Conservation (phyloP, 2,329 filamentous ascomycete species). For the Scytalidium lignicola region DNA sequence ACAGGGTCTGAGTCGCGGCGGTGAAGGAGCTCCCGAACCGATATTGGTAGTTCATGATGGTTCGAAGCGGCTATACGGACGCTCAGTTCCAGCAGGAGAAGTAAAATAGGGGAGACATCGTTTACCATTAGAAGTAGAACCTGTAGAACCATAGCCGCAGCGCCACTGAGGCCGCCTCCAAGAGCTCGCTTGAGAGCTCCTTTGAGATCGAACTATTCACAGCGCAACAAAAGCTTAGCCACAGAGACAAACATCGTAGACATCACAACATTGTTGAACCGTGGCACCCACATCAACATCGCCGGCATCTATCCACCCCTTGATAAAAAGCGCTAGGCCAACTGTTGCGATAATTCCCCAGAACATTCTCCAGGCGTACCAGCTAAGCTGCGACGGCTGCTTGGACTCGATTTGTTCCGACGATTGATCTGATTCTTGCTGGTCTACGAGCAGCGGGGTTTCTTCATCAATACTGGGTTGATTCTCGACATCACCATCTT, state of each 20-base stretch:
- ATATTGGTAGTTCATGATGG: conserved; percentile 48
- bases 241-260: not conserved
- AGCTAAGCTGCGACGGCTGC: conserved; percentile 11
- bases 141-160: conserved; percentile 43
- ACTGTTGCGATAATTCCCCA: conserved; percentile 30
- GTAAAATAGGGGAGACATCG: not conserved
- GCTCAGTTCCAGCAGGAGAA: not conserved
- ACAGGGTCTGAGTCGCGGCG: conserved; percentile 34
- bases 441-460: conserved; percentile 19
- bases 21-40: conserved; percentile 39
- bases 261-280: not conserved
- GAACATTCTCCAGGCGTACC: conserved; percentile 32
- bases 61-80: conserved; percentile 36
- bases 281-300: conserved; percentile 34
- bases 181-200: conserved; percentile 39
- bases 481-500: not conserved
- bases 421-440: conserved; percentile 7
- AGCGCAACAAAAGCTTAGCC: not conserved
- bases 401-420: conserved; percentile 9
- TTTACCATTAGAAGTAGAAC: conserved; percentile 42
- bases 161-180: conserved; percentile 41
- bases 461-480: conserved; percentile 6
- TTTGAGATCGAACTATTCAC: conserved; percentile 37
- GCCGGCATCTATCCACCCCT: conserved; percentile 39
- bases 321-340: conserved; percentile 35